phyloP scores from a whole-genome alignment of 805 yeast species.

The Ogataea pini region DNA sequence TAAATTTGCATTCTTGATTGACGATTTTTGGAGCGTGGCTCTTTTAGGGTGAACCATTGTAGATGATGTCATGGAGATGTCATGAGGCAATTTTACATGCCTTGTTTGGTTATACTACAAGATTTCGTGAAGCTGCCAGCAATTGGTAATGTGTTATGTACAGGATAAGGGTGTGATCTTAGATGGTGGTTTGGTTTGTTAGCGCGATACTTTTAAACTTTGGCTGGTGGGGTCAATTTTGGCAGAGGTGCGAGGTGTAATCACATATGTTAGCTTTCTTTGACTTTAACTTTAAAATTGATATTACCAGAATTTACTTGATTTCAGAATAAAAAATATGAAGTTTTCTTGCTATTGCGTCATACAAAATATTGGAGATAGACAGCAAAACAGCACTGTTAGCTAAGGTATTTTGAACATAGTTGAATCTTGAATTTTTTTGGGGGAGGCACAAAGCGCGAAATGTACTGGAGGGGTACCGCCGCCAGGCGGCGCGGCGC shows the following conservation, averaged over 20 bases:
- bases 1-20: no score
- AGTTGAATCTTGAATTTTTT: no score
- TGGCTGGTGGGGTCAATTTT: not conserved
- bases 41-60: not conserved
- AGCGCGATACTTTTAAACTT: constrained; percentile 10
- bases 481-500: not conserved
- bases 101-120: not conserved
- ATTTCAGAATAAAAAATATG: not conserved
- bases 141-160: not conserved
- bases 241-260: constrained; percentile 20
- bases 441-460: not conserved
- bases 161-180: not conserved
- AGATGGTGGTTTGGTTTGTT: not conserved
- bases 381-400: not conserved
- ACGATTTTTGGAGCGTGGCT: no score
- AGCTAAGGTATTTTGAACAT: no score
- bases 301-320: not conserved
- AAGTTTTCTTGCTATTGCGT: not conserved
- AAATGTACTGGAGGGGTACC: not conserved
- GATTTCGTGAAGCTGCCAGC: not conserved
- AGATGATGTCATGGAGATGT: not conserved
- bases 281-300: not conserved
- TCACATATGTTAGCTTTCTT: not conserved
- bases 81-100: not conserved
- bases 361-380: not conserved